Conservation (phyloP, 768 basidiomycete genomes). For the Mycena olivaceomarginata region DNA sequence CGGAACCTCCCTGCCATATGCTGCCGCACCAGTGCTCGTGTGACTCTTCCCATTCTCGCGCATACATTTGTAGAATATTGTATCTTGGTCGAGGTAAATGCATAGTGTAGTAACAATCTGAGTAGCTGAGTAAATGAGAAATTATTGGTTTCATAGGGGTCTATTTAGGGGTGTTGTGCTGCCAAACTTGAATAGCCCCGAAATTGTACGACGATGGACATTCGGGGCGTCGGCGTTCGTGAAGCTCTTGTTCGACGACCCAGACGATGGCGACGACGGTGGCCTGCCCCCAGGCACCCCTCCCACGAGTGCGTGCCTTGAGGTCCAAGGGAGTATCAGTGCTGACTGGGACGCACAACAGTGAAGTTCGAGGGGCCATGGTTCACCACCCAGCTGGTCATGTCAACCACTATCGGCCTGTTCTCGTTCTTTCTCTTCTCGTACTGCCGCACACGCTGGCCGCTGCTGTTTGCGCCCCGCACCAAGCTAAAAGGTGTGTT, state of each 20-base stretch:
- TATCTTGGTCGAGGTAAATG: too few species aligned
- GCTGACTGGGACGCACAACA: constrained; percentile 59
- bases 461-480: constrained; percentile 92
- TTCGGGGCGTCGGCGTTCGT: constrained; percentile 45
- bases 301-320: constrained; percentile 71
- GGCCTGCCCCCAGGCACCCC: constrained; percentile 78
- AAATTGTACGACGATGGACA: constrained; percentile 38
- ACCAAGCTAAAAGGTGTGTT: constrained; percentile 94
- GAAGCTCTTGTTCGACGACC: constrained; percentile 46
- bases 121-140: too few species aligned
- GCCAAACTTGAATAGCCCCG: neutral
- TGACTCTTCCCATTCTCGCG: too few species aligned
- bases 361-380: constrained; percentile 94
- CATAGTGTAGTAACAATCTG: too few species aligned
- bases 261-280: constrained; percentile 60
- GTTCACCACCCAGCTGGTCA: constrained; percentile 92
- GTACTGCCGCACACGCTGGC: constrained; percentile 91
- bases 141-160: constrained; percentile 14
- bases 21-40: too few species aligned
- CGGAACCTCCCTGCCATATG: too few species aligned
- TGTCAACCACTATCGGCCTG: constrained; percentile 87
- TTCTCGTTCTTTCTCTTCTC: constrained; percentile 92
- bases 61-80: too few species aligned
- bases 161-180: constrained; percentile 2
- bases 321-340: neutral